Percentiles rank a stretch among this genome's conserved stretches.
These are phyloP conservation scores for Leishmania aethiopica DNA, from an alignment of 208 protist genomes.

Conservation along the genomic window DNA sequence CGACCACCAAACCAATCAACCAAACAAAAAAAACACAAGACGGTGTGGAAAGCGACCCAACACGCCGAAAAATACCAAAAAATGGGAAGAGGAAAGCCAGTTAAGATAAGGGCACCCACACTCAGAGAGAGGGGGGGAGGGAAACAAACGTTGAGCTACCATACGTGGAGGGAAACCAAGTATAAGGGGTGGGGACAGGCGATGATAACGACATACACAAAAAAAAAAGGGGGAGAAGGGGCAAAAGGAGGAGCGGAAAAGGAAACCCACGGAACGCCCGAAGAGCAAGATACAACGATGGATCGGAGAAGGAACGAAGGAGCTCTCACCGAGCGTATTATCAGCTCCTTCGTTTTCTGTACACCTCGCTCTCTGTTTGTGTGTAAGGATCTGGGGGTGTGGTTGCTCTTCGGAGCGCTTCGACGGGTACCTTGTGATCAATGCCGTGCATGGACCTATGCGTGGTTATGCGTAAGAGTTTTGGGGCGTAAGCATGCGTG, in stretches of 20 bases:
- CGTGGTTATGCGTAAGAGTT: background rate
- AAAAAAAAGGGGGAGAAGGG: too few species aligned
- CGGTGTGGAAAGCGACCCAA: background rate
- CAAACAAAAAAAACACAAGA: background rate
- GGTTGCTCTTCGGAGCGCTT: background rate
- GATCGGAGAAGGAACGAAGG: too few species aligned
- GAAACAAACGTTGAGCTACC: background rate
- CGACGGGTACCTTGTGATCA: background rate
- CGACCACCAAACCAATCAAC: too few species aligned
- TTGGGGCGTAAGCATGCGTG: background rate
- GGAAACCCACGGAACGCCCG: too few species aligned
- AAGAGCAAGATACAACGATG: too few species aligned
- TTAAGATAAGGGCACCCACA: background rate
- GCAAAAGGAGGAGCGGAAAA: too few species aligned
- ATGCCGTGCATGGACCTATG: background rate
- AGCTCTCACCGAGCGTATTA: too few species aligned
- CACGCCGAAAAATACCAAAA: background rate
- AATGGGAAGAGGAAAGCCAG: background rate
- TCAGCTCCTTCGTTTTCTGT: too few species aligned
- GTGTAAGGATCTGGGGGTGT: background rate
- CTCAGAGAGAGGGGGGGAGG: background rate
- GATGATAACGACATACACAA: background rate
- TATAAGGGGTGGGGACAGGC: background rate
- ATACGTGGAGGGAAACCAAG: background rate
- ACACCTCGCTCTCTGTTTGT: background rate